Evolutionary conservation across 805 yeast genomes (phyloP).

Genomic region (Yamadazyma phyllophila): DNA sequence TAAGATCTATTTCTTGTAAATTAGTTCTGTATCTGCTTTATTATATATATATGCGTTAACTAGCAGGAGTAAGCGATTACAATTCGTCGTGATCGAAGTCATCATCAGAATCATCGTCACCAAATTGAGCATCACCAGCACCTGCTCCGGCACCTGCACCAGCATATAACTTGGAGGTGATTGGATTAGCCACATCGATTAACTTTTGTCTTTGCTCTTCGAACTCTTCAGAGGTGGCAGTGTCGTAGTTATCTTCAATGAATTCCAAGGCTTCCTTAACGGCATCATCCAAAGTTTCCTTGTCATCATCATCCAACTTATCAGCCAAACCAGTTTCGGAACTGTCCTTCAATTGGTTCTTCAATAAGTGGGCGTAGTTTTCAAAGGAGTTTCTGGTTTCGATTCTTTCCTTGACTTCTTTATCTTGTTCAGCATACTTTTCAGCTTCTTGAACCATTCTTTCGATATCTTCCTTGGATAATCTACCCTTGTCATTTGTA

Average conservation of each 20-base stretch:
- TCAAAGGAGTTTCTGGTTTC: constrained; percentile 45
- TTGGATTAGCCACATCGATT: constrained; percentile 83
- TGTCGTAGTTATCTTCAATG: constrained; percentile 77
- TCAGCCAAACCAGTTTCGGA: constrained; percentile 56
- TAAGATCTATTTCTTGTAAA: background rate
- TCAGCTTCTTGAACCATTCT: constrained; percentile 99
- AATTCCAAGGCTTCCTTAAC: constrained; percentile 82
- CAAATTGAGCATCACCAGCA: constrained; percentile 35
- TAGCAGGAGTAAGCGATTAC: constrained; percentile 18
- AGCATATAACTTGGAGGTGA: constrained; percentile 72
- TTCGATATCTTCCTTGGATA: constrained; percentile 93
- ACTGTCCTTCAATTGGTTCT: constrained; percentile 43
- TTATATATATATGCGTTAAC: background rate
- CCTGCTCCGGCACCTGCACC: constrained; percentile 44
- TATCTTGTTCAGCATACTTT: constrained; percentile 59
- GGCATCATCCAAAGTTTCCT: constrained; percentile 84
- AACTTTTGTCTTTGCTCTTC: constrained; percentile 85
- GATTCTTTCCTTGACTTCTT: constrained; percentile 43
- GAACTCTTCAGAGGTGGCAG: constrained; percentile 89
- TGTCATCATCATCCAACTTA: constrained; percentile 85
- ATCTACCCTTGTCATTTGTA: constrained; percentile 98
- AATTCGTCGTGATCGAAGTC: constrained; percentile 47
- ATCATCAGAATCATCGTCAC: constrained; percentile 44
- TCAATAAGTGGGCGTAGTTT: constrained; percentile 44
- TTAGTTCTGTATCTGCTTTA: background rate